Evolutionary conservation across 2,329 filamentous ascomycete genomes (phyloP), one percentile per base, ranked within the genome.

Genomic region (Coniosporium tulheliwenetii): DNA sequence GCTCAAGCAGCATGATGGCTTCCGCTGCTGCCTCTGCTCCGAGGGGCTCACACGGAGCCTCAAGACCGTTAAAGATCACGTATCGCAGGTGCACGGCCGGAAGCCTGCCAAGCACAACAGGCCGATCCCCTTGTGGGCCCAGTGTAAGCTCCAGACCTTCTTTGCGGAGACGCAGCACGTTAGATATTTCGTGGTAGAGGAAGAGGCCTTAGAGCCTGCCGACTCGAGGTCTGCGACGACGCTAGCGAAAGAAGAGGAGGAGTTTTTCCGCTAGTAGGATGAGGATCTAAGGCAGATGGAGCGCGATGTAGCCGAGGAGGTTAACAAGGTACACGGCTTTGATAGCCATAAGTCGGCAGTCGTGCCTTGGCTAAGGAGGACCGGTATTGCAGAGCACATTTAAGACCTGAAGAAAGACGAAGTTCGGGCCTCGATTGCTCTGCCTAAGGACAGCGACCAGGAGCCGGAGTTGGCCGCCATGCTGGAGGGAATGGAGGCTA

Each of bases 371-470:
- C n/a, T n/a, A n/a, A n/a, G n/a, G n/a, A n/a, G 26, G n/a, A 45
- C 38, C 19, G 43, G 41, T 15, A 45, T 43, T 15, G 38, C 33
- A 8, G 41, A 45, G 10, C 39, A 45, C 29, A 31, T 45, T 10
- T 12, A 31, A 13, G 29, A 33, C 10, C 39, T 43, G 10, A 43
- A 45, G 38, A 45, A 43, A 35, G 41, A 45, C 34, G 41, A 45
- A 30, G 43, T 45, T 14, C 41, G 39, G 14, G 31, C 36, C 30
- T 41, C 36, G 13, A 43, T 45, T 19, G 31, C 39, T 19, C 10
- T 45, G 19, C 41, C 36, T 32, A 30, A 31, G 8, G 41, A 41
- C 4, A 29, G 38, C 1, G 39, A 45, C 39, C 12, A 41, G n/a
- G n/a, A n/a, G n/a, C n/a, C n/a, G n/a, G n/a, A n/a, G n/a, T n/a